Evolutionary conservation across 768 basidiomycete species (phyloP).

Genomic region (Leccinum variicolor): DNA sequence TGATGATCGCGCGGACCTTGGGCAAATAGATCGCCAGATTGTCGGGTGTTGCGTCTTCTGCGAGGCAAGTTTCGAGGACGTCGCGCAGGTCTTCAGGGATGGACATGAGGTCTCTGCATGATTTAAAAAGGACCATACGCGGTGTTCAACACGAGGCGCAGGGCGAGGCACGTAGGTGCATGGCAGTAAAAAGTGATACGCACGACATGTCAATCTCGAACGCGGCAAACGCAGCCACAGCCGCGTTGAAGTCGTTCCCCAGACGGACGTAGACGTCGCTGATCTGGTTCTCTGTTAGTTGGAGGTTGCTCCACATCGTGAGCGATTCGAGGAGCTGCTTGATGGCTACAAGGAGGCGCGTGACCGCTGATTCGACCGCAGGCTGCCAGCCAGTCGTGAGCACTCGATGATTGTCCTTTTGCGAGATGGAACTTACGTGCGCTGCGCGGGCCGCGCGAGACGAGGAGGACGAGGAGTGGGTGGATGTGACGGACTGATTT

Average conservation of each 20-base stretch:
- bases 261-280: slow-evolving; percentile 96
- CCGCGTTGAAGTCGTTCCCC: slow-evolving; percentile 96
- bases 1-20: slow-evolving; percentile 88
- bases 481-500: slow-evolving; percentile 50
- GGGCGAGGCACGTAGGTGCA: not conserved
- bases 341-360: slow-evolving; percentile 89
- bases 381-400: slow-evolving; percentile 45
- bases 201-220: slow-evolving; percentile 92
- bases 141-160: slow-evolving; percentile 11
- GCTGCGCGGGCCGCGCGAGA: slow-evolving; percentile 19
- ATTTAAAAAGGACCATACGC: slow-evolving; percentile 5
- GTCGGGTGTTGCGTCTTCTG: slow-evolving; percentile 83
- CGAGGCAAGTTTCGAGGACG: slow-evolving; percentile 87
- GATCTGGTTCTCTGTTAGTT: slow-evolving; percentile 74
- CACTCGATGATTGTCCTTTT: not conserved
- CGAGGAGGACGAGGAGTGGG: slow-evolving; percentile 33
- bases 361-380: slow-evolving; percentile 87
- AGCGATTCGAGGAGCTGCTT: slow-evolving; percentile 91
- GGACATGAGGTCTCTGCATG: slow-evolving; percentile 71
- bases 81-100: slow-evolving; percentile 88
- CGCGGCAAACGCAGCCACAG: slow-evolving; percentile 81
- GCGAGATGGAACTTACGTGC: slow-evolving; percentile 20
- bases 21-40: slow-evolving; percentile 90
- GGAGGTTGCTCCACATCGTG: slow-evolving; percentile 75
- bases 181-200: slow-evolving; percentile 33